Evolutionary conservation across 1,284 basidiomycete genomes (phyloP).

Genomic region (Flammula alnicola): DNA sequence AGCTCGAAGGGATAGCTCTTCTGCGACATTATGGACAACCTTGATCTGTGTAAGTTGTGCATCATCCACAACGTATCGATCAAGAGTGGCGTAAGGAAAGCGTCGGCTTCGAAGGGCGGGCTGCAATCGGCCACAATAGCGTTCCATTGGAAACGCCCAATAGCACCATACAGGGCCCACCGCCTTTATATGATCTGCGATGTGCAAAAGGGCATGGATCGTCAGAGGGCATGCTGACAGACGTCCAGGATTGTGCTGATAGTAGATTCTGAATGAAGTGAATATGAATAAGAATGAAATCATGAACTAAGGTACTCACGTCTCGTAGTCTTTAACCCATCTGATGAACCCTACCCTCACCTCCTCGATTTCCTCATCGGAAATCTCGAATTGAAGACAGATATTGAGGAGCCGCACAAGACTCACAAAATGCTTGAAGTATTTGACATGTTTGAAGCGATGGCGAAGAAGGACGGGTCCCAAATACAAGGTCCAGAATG

Average conservation of each 20-base stretch:
- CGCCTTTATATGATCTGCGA: conserved; percentile 37
- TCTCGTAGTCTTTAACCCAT: conserved; percentile 49
- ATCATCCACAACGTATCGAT: conserved; percentile 27
- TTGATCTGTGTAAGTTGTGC: conserved; percentile 37
- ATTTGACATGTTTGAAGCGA: conserved; percentile 30
- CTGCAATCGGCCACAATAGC: conserved; percentile 33
- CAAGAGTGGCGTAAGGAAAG: conserved; percentile 34
- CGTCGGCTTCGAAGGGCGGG: conserved; percentile 32
- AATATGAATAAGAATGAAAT: not conserved
- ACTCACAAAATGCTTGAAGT: conserved; percentile 45
- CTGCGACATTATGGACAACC: conserved; percentile 19
- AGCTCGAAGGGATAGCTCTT: conserved; percentile 3
- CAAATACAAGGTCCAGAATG: conserved; percentile 17
- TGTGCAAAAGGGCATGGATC: conserved; percentile 45
- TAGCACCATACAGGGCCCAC: conserved; percentile 46
- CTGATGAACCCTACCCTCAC: conserved; percentile 36
- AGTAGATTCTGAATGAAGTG: conserved; percentile 39
- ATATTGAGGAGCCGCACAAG: conserved; percentile 41
- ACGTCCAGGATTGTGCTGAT: conserved; percentile 34
- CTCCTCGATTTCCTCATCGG: conserved; percentile 31
- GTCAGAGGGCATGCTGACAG: conserved; percentile 41
- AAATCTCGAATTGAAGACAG: conserved; percentile 46
- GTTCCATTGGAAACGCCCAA: conserved; percentile 48
- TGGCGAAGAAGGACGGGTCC: conserved; percentile 15
- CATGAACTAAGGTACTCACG: conserved; percentile 2